Conservation (phyloP, 1,284 basidiomycete species). For the Melampsora medusae region DNA sequence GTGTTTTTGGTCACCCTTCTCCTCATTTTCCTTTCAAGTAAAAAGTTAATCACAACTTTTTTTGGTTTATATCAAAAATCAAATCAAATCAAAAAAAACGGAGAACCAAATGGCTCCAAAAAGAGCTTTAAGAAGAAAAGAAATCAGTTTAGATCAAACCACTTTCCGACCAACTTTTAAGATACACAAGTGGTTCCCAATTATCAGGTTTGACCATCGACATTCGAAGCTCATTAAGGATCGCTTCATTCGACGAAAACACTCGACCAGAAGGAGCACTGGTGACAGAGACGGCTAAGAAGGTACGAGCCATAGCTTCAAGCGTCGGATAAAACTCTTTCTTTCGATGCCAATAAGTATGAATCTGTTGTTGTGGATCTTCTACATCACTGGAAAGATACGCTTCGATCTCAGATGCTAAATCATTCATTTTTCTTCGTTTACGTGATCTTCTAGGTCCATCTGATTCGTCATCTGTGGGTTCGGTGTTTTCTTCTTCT, state of each 20-base stretch:
- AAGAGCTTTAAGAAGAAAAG: too few relatives aligned
- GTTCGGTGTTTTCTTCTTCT: not conserved
- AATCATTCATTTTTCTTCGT: not conserved
- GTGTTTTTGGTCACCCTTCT: too few relatives aligned
- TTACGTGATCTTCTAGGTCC: not conserved
- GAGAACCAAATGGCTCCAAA: too few relatives aligned
- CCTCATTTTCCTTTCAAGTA: too few relatives aligned
- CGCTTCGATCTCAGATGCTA: not conserved
- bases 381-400: not conserved
- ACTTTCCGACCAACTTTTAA: too few relatives aligned
- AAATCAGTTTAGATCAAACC: too few relatives aligned
- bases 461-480: not conserved
- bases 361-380: not conserved
- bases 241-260: not conserved
- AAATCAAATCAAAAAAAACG: too few relatives aligned
- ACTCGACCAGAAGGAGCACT: not conserved
- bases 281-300: not conserved
- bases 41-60: too few relatives aligned
- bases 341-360: not conserved
- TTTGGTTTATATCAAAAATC: too few relatives aligned
- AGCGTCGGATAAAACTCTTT: not conserved
- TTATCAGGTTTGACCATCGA: too few relatives aligned
- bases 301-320: not conserved
- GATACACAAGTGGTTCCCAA: too few relatives aligned
- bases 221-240: too few relatives aligned